Percentiles rank a stretch among this genome's conserved stretches.
These are phyloP conservation scores for Friedmanniomyces simplex DNA, from an alignment of 495 filamentous ascomycete species.

Conservation along the genomic window DNA sequence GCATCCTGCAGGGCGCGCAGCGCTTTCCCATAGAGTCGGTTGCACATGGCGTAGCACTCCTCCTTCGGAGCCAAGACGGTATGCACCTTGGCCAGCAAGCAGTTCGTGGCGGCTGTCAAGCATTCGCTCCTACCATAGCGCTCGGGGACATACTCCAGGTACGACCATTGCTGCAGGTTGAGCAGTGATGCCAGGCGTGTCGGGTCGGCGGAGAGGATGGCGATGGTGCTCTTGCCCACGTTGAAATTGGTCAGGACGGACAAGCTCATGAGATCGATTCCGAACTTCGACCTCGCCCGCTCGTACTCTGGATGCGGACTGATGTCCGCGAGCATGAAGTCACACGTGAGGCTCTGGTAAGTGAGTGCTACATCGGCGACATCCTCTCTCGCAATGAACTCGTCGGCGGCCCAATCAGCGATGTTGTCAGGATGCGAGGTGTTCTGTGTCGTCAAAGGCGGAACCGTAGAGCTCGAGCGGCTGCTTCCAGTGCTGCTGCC, in stretches of 20 bases:
- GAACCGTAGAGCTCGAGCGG: background rate
- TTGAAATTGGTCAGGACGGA: slow-evolving; percentile 17
- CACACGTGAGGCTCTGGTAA: background rate
- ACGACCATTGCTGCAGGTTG: slow-evolving; percentile 8
- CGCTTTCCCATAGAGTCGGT: slow-evolving; percentile 21
- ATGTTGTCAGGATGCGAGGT: background rate
- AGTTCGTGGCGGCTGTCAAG: slow-evolving; percentile 15
- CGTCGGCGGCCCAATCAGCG: background rate
- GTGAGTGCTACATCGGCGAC: background rate
- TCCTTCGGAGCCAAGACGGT: slow-evolving; percentile 2
- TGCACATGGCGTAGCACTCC: background rate
- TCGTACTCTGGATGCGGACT: slow-evolving; percentile 6
- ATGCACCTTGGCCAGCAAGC: slow-evolving; percentile 12
- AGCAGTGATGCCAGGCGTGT: slow-evolving; percentile 7
- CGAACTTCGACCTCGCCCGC: slow-evolving; percentile 9
- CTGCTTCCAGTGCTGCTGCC: background rate
- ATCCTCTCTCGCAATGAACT: background rate
- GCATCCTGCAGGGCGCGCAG: slow-evolving; percentile 23
- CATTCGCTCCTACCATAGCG: slow-evolving; percentile 11
- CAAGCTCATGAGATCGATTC: slow-evolving; percentile 12
- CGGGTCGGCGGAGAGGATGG: slow-evolving; percentile 9
- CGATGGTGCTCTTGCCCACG: slow-evolving; percentile 16
- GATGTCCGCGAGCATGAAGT: background rate
- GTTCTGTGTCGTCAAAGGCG: background rate
- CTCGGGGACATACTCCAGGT: slow-evolving; percentile 10